Evolutionary conservation across 1,139 yeast species (phyloP).

Genomic region (Suhomyces terraborum): DNA sequence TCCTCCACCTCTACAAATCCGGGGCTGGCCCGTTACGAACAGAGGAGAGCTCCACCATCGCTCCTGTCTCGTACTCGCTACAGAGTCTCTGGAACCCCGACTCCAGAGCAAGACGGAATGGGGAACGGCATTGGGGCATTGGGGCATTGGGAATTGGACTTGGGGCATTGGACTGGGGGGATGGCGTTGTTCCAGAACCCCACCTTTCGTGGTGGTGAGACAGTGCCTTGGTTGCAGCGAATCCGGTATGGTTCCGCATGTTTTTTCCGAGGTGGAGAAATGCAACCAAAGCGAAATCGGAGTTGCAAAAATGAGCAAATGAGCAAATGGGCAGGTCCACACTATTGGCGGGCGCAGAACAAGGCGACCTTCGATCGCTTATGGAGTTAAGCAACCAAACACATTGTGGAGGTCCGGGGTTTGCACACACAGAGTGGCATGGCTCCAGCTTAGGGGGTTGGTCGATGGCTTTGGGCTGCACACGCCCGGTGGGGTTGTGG

Average conservation of each 20-base stretch:
- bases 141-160: too few species aligned
- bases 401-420: too few species aligned
- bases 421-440: not conserved
- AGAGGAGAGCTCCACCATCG: too few species aligned
- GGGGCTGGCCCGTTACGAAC: too few species aligned
- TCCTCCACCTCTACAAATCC: too few species aligned
- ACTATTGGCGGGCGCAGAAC: not conserved
- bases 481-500: not conserved
- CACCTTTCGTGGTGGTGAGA: not conserved
- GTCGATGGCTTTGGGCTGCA: not conserved
- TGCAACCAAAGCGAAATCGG: slow-evolving; percentile 1
- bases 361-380: not conserved
- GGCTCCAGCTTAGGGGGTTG: not conserved
- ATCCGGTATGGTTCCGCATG: not conserved
- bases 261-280: slow-evolving; percentile 11
- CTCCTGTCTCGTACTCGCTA: too few species aligned
- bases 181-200: slow-evolving; percentile 7
- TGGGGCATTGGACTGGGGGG: too few species aligned
- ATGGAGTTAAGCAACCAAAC: not conserved
- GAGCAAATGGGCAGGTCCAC: too few species aligned
- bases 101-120: too few species aligned
- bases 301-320: not conserved
- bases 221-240: not conserved
- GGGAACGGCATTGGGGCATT: too few species aligned
- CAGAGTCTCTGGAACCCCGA: too few species aligned